Percentiles rank a stretch among this genome's conserved stretches.
Conservation (phyloP, 1,284 basidiomycete genomes). For the Puccinia brachypodii region DNA sequence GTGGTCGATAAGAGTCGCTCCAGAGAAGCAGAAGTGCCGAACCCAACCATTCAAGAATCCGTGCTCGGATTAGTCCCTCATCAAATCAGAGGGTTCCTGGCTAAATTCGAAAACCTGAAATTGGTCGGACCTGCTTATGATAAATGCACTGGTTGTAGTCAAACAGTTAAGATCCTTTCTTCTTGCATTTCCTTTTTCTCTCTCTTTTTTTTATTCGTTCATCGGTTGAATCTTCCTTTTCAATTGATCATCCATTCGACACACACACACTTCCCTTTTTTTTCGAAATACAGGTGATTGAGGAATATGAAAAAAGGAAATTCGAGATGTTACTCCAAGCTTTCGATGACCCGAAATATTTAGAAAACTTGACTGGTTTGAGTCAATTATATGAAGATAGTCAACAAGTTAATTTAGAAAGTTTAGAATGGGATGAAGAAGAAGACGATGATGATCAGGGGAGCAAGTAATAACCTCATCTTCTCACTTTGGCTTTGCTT, state of each 20-base stretch:
- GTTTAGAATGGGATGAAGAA: slow-evolving; percentile 47
- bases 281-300: slow-evolving; percentile 64
- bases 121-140: slow-evolving; percentile 84
- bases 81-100: slow-evolving; percentile 85
- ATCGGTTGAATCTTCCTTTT: not conserved
- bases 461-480: too few species aligned
- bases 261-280: slow-evolving; percentile 7
- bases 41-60: slow-evolving; percentile 58
- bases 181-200: not conserved
- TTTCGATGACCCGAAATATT: slow-evolving; percentile 78
- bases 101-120: slow-evolving; percentile 77
- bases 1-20: slow-evolving; percentile 49
- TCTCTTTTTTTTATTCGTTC: not conserved
- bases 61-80: slow-evolving; percentile 86
- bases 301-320: slow-evolving; percentile 72
- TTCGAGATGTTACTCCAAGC: slow-evolving; percentile 76
- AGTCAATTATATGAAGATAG: slow-evolving; percentile 79
- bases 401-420: slow-evolving; percentile 49
- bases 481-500: too few species aligned
- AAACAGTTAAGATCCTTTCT: slow-evolving; percentile 63
- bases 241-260: too few species aligned
- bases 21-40: not conserved
- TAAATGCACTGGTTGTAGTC: slow-evolving; percentile 85
- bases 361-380: slow-evolving; percentile 80
- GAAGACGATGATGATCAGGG: slow-evolving; percentile 20